These are phyloP conservation scores for Cladosporium cucumerinum DNA, from an alignment of 2,329 filamentous ascomycete genomes.

Conservation along the genomic window DNA sequence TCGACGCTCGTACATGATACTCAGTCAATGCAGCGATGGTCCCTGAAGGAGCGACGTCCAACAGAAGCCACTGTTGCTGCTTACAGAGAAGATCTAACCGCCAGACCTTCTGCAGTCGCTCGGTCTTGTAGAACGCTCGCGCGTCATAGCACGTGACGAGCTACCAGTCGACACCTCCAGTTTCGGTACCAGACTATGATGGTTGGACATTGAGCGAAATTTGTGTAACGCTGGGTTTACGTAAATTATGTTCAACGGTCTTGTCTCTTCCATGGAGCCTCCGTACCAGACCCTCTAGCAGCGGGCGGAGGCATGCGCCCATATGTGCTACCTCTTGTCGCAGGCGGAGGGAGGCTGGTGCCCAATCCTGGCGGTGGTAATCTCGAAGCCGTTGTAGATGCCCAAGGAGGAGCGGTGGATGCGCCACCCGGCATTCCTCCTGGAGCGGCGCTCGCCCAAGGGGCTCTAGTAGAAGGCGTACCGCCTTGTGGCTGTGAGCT, in stretches of 20 bases:
- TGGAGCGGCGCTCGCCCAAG: slow-evolving; percentile 21
- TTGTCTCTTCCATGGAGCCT: slow-evolving; percentile 6
- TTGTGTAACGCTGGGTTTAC: background rate
- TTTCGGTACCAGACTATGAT: background rate
- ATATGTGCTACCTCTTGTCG: background rate
- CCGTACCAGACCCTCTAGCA: background rate
- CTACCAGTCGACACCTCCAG: background rate
- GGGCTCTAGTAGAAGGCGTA: slow-evolving; percentile 30
- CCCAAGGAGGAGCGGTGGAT: slow-evolving; percentile 25
- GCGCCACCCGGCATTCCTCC: slow-evolving; percentile 6
- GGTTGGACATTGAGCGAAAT: background rate
- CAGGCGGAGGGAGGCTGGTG: background rate
- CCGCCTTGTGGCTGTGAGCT: slow-evolving; percentile 26
- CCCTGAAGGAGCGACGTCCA: background rate
- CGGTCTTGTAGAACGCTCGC: background rate
- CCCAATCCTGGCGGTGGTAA: slow-evolving; percentile 8
- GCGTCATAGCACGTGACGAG: background rate
- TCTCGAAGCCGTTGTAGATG: slow-evolving; percentile 15
- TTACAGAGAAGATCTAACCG: no score
- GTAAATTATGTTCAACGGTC: background rate
- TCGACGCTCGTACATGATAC: background rate
- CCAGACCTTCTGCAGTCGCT: no score
- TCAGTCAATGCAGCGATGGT: background rate
- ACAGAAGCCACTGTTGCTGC: background rate
- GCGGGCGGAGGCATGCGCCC: background rate